Evolutionary conservation across 2,329 filamentous ascomycete genomes (phyloP), one percentile per base, ranked within the genome.

Genomic region (Xylaria sp.): DNA sequence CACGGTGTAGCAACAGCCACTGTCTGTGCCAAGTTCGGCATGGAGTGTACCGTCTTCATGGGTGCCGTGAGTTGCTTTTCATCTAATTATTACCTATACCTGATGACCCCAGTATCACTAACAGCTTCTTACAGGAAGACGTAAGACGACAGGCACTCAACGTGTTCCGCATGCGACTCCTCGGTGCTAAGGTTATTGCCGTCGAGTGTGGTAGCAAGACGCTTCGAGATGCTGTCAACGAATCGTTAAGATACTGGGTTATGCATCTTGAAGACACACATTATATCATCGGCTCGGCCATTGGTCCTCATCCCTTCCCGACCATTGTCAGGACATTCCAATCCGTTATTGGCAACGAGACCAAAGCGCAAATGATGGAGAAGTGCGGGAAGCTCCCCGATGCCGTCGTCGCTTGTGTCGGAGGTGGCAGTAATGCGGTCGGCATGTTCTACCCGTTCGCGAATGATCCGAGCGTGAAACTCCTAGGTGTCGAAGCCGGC

Each of bases 361-460:
- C 96, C 54, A 97, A 96, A 85, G 84, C 91, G 75, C 95, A 98
- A 83, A 94, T 99, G 91, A 85, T 89, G 71, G 90, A 91, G 79
- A 90, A 93, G 81, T 90, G 91, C 57, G 93, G 94, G 73, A 95
- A 96, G 83, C 89, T 99, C 1, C 96, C 96, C 3, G 96, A 99
- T 75, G 96, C 94, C 0, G 94, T 99, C 25, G 94, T 99, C 18
- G 96, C 96, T 10, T 99, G 96, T 78, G 96, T 99, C 13, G 96
- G 96, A 65, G 96, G 96, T 74, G 96, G 96, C 68, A 94, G 91
- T 80, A 99, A 99, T 80, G 96, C 96, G 2, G 91, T 92, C 3
- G 96, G 96, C 83, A 99, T 98, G 94, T 99, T 99, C 85, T 97
- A 95, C 82, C 96, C 96, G 62, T 99, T 99, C 84, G 87, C 92